Evolutionary conservation across 768 basidiomycete species (phyloP), one percentile per base, ranked within the genome.

Genomic region (Phylloporus rhodoxanthus): DNA sequence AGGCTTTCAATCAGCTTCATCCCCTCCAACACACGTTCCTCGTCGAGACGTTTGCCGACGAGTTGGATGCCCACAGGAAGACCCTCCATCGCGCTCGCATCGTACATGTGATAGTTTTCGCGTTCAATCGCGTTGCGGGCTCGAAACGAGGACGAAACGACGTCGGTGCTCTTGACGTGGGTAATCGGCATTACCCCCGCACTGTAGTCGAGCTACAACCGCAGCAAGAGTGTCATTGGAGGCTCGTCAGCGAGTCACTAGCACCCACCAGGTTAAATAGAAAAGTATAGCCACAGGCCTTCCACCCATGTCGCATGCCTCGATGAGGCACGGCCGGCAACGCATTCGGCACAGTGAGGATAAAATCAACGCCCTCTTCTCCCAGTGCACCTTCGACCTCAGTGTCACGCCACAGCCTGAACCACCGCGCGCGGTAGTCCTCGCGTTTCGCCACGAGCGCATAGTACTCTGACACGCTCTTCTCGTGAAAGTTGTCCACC

Each of bases 221-320:
- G 13, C 38, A 7, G 4, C 3, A 5, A 30, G 23, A 11, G 13
- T 11, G 34, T 26, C 38, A 5, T 5, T 5, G 8, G 17, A 17
- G 8, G 3, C 39, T n/a, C 10, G 21, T 38, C n/a, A 21, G 20
- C 28, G 1, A 30, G 3, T 32, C 10, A 60, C 76, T 3, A 29
- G 28, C 28, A 29, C 28, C 47, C 39, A 84, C 84, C 58, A 87
- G 32, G 15, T 32, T 32, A 32, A 32, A 32, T 14, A 87, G 57
- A 57, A 81, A 79, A 0, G 83, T 80, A 59, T 84, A 85, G 7
- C 77, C 78, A 8, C 79, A 78, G 38, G 80, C 78, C 66, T 78
- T 74, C 57, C 80, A 70, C 14, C 76, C 75, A n/a, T 76, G 75
- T 52, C 75, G 74, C 56, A 74, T 77, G 3, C 73, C 73, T 2